Evolutionary conservation across 2,329 filamentous ascomycete genomes (phyloP), one percentile per base, ranked within the genome.

Genomic region (Pyrenophora teres): DNA sequence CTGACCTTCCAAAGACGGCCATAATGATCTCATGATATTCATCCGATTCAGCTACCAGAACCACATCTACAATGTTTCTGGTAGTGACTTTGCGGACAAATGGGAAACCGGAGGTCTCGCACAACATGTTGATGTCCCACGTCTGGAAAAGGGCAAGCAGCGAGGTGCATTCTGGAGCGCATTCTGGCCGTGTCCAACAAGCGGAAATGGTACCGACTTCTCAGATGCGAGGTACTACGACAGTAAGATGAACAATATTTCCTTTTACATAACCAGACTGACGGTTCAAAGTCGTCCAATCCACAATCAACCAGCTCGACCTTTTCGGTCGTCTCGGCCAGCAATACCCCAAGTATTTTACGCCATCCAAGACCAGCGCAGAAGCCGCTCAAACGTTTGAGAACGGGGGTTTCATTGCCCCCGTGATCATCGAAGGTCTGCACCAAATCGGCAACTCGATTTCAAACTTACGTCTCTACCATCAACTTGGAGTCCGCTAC

Each of bases 111-210:
- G 89, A 27, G 83, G 83, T 0, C 75, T 96, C 44, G 67, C 72
- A 0, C 80, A 80, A 3, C 89, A 97, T 60, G 87, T 94, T 45
- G 93, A 97, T 71, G 77, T 96, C 7, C 86, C 88, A 1, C 85
- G 92, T 4, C 80, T 96, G 40, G 80, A 83, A 31, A 74, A 83
- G 42, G 92, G 92, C 1, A 80, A 81, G 60, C 85, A 87, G 56
- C 92, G 92, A 33, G 93, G 92, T 48, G 87, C 89, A n/a, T 97
- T 97, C 71, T 97, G 92, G 93, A 92, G 88, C 69, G 90, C 94
- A 8, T 97, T 82, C 65, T 85, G 88, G 35, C 83, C 84, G 0
- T 97, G 92, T 67, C 92, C 92, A 0, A 19, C 51, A 10, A 13
- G 27, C 27, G 67, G 66, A 23, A 85, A 93, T 64, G 85, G 84